Percentiles rank a stretch among this genome's conserved stretches.
These are phyloP conservation scores for Trifolium pratense DNA, from an alignment of 306 rosid genomes.

Conservation along the genomic window DNA sequence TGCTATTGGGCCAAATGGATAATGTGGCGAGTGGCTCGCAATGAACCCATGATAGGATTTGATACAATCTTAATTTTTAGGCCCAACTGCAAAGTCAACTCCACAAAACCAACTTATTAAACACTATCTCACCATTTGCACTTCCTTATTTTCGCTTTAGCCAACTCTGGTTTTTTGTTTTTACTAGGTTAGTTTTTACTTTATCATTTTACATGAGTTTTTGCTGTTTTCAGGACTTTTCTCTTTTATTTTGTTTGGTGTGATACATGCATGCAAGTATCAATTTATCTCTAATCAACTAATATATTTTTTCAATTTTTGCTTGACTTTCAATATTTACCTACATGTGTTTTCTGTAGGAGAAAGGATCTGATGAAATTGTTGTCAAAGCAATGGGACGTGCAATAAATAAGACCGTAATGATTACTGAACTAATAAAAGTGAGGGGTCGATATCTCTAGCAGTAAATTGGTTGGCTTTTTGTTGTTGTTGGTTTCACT, in stretches of 20 bases:
- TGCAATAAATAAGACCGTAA: conserved; percentile 88
- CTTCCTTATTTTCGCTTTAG: background rate
- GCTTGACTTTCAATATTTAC: conserved; percentile 4
- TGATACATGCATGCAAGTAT: conserved; percentile 25
- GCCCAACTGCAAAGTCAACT: background rate
- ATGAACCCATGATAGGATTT: background rate
- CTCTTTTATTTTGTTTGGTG: conserved; percentile 1
- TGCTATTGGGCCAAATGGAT: background rate
- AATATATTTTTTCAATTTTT: background rate
- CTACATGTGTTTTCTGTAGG: conserved; percentile 52
- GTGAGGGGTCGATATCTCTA: conserved; percentile 46
- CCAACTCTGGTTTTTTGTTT: background rate
- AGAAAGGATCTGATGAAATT: conserved; percentile 75
- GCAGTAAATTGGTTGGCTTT: conserved; percentile 8
- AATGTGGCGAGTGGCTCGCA: background rate
- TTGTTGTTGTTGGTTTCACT: conserved; percentile 15
- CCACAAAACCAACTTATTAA: background rate
- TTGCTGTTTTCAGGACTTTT: background rate
- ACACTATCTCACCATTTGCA: background rate
- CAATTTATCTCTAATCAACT: background rate
- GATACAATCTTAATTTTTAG: background rate
- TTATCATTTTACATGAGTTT: background rate
- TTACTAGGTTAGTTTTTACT: background rate
- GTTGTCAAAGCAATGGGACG: conserved; percentile 94
- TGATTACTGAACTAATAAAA: conserved; percentile 87